Evolutionary conservation across 2,329 filamentous ascomycete genomes (phyloP).

Genomic region (Claviceps purpurea): DNA sequence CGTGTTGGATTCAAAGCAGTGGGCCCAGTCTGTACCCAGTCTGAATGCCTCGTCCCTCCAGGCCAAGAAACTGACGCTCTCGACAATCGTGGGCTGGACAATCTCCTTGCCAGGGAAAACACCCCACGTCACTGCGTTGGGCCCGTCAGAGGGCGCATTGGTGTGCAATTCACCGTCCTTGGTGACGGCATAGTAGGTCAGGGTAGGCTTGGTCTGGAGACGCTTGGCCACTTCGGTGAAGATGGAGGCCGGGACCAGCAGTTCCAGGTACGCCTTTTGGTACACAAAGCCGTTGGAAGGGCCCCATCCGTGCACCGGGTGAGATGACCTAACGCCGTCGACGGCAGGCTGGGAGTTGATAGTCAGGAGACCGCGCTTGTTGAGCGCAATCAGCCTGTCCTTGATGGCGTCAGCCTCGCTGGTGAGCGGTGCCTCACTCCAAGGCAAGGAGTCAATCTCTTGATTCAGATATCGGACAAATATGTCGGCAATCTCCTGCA

Average conservation of each 20-base stretch:
- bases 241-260: slow-evolving; percentile 70
- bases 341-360: slow-evolving; percentile 97
- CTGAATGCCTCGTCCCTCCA: slow-evolving; percentile 98
- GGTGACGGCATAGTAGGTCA: slow-evolving; percentile 92
- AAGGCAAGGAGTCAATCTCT: slow-evolving; percentile 71
- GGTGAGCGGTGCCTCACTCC: slow-evolving; percentile 84
- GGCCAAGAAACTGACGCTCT: slow-evolving; percentile 91
- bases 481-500: slow-evolving; percentile 68
- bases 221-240: slow-evolving; percentile 65
- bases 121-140: slow-evolving; percentile 98
- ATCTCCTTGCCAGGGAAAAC: slow-evolving; percentile 98
- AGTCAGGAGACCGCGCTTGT: slow-evolving; percentile 75
- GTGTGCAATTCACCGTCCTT: slow-evolving; percentile 70
- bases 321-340: slow-evolving; percentile 75
- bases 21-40: slow-evolving; percentile 84
- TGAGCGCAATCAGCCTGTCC: slow-evolving; percentile 64
- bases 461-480: slow-evolving; percentile 79
- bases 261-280: slow-evolving; percentile 93
- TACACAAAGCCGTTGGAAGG: slow-evolving; percentile 93
- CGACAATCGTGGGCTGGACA: slow-evolving; percentile 98
- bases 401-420: slow-evolving; percentile 70
- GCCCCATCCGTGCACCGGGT: slow-evolving; percentile 87
- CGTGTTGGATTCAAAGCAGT: slow-evolving; percentile 67
- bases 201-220: slow-evolving; percentile 62
- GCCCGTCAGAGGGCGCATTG: slow-evolving; percentile 73